These are phyloP conservation scores for Musa balbisiana DNA, from an alignment of 202 grass and related monocot species.

Conservation along the genomic window DNA sequence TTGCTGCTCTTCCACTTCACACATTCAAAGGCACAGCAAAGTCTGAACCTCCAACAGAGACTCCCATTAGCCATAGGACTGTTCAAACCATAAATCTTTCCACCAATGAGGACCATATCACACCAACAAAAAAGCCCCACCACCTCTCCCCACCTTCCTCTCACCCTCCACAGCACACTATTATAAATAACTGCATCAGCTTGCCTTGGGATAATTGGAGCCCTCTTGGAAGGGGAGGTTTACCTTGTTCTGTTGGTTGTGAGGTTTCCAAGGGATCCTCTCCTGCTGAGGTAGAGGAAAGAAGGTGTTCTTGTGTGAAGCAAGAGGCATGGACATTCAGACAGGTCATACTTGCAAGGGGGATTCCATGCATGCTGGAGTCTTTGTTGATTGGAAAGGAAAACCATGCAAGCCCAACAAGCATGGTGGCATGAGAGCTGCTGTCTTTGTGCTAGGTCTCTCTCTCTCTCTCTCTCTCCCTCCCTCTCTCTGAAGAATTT, in stretches of 20 bases:
- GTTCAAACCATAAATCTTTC: slow-evolving; percentile 21
- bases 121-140: slow-evolving; percentile 1
- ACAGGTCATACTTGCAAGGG: slow-evolving; percentile 42
- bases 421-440: slow-evolving; percentile 92
- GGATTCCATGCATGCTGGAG: slow-evolving; percentile 37
- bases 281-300: background rate
- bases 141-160: slow-evolving; percentile 1
- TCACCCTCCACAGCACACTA: slow-evolving; percentile 7
- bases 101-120: background rate
- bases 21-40: slow-evolving; percentile 35
- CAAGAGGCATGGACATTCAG: slow-evolving; percentile 50
- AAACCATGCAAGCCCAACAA: slow-evolving; percentile 40
- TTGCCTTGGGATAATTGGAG: slow-evolving; percentile 29
- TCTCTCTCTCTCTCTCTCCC: slow-evolving; percentile 10
- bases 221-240: slow-evolving; percentile 14
- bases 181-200: slow-evolving; percentile 74
- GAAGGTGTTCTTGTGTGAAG: background rate
- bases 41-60: slow-evolving; percentile 34
- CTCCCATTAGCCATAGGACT: slow-evolving; percentile 19
- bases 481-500: background rate
- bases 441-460: slow-evolving; percentile 73
- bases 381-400: slow-evolving; percentile 81
- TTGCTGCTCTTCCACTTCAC: slow-evolving; percentile 10
- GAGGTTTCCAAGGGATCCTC: slow-evolving; percentile 15
- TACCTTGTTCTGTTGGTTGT: background rate